Percentiles rank a stretch among this genome's conserved stretches.
Conservation (phyloP, 805 yeast genomes). For the Cyberlindnera mississippiensis region DNA sequence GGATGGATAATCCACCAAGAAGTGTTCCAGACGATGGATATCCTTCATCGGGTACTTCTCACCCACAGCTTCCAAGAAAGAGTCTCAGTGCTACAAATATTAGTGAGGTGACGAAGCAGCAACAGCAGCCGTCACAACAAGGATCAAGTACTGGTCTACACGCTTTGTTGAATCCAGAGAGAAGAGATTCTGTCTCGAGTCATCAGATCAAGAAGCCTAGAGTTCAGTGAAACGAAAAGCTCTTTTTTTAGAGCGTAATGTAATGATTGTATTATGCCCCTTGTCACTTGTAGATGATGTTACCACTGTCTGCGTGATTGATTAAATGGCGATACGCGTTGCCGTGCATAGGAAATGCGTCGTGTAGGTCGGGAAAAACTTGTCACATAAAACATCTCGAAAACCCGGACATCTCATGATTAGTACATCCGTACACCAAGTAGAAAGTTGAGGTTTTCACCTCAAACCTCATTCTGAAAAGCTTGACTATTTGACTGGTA, state of each 20-base stretch:
- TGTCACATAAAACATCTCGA: too few relatives aligned
- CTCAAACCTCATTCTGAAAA: too few relatives aligned
- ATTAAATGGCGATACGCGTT: too few relatives aligned
- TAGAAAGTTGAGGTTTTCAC: too few relatives aligned
- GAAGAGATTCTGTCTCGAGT: conserved; percentile 14
- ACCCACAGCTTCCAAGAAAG: conserved; percentile 13
- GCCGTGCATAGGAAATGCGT: too few relatives aligned
- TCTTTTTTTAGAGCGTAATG: neutral
- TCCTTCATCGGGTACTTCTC: neutral
- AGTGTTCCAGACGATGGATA: conserved; percentile 19
- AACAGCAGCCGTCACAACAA: neutral
- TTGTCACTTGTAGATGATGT: too few relatives aligned
- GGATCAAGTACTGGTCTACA: conserved; percentile 22
- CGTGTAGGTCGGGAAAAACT: too few relatives aligned
- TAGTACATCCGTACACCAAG: too few relatives aligned
- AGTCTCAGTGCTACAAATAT: conserved; percentile 18
- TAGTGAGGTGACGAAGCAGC: neutral
- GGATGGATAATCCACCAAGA: conserved; percentile 23
- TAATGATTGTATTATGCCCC: neutral
- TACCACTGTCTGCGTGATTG: too few relatives aligned
- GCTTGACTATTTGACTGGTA: too few relatives aligned
- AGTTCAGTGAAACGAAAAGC: conserved; percentile 1
- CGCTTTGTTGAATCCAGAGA: conserved; percentile 26
- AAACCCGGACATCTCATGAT: too few relatives aligned
- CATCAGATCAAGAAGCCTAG: conserved; percentile 15